Evolutionary conservation across 2,329 filamentous ascomycete genomes (phyloP).

Genomic region (Ceratocystis cacaofunesta): DNA sequence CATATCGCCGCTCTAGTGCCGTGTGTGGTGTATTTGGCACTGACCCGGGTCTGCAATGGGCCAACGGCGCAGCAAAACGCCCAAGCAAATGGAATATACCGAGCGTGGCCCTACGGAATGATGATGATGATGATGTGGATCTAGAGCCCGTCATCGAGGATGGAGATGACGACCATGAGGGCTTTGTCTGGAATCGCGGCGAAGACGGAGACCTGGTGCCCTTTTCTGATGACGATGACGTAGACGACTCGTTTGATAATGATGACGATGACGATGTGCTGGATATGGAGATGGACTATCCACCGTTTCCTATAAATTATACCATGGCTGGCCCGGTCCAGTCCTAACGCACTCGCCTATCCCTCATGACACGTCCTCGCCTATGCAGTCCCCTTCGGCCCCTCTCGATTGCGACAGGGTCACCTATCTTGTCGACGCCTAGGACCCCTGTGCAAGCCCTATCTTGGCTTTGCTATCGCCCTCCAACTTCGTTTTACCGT

Average conservation of each 20-base stretch:
- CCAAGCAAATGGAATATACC: constrained; percentile 8
- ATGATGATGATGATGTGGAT: constrained; percentile 13
- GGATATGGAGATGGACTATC: constrained; percentile 24
- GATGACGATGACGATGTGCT: constrained; percentile 29
- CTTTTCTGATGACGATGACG: constrained; percentile 37
- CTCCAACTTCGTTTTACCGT: too few species aligned
- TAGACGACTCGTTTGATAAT: constrained; percentile 32
- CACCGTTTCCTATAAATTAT: constrained; percentile 29
- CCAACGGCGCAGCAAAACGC: not conserved
- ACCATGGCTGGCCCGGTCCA: not conserved
- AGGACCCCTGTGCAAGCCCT: too few species aligned
- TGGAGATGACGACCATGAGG: constrained; percentile 36
- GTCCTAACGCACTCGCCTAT: not conserved
- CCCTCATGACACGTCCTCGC: too few species aligned
- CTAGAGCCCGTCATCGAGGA: constrained; percentile 19
- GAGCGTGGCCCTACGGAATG: not conserved
- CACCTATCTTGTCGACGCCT: too few species aligned
- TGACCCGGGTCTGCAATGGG: not conserved
- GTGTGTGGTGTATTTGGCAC: constrained; percentile 1
- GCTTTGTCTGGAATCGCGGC: constrained; percentile 42
- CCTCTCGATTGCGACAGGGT: too few species aligned
- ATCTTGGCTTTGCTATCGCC: too few species aligned
- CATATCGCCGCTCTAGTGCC: constrained; percentile 7
- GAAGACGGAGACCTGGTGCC: constrained; percentile 43
- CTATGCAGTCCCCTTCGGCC: too few species aligned